Conservation (phyloP, 768 basidiomycete genomes). For the Omphalotus guepiniiformis region DNA sequence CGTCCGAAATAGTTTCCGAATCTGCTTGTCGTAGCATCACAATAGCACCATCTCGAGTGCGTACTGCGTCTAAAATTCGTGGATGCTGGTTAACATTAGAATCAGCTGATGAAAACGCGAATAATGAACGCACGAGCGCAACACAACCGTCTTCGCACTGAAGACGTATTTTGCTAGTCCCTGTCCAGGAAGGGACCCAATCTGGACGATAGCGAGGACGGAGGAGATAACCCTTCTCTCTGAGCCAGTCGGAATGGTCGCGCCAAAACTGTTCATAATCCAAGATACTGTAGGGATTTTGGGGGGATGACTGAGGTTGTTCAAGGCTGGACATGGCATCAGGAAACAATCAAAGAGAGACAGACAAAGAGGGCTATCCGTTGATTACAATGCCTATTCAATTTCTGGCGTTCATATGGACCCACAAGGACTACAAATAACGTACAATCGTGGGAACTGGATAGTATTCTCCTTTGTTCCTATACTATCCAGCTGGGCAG, state of each 20-base stretch:
- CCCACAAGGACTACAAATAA: too few species aligned
- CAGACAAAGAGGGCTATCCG: too few species aligned
- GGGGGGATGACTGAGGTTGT: too few species aligned
- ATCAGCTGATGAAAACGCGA: not conserved
- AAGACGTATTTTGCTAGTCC: not conserved
- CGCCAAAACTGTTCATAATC: not conserved
- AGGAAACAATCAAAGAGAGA: too few species aligned
- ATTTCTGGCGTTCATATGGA: too few species aligned
- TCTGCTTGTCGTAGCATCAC: slow-evolving; percentile 21
- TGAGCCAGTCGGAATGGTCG: slow-evolving; percentile 25
- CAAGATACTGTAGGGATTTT: too few species aligned
- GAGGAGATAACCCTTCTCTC: slow-evolving; percentile 27
- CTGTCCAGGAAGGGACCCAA: slow-evolving; percentile 33
- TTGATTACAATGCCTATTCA: too few species aligned
- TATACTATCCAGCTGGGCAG: too few species aligned
- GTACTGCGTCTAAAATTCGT: slow-evolving; percentile 24
- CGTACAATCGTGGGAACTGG: too few species aligned
- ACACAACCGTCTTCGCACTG: slow-evolving; percentile 9
- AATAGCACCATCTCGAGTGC: slow-evolving; percentile 20
- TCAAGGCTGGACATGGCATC: too few species aligned
- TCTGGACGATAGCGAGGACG: slow-evolving; percentile 26
- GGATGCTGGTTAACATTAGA: slow-evolving; percentile 3
- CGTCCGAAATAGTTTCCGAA: slow-evolving; percentile 14
- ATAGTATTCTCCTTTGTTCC: too few species aligned
- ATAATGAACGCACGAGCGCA: not conserved